Percentiles rank a stretch among this genome's conserved stretches.
Conservation (phyloP, 495 filamentous ascomycete species). For the Podospora bellae-mahoneyi region DNA sequence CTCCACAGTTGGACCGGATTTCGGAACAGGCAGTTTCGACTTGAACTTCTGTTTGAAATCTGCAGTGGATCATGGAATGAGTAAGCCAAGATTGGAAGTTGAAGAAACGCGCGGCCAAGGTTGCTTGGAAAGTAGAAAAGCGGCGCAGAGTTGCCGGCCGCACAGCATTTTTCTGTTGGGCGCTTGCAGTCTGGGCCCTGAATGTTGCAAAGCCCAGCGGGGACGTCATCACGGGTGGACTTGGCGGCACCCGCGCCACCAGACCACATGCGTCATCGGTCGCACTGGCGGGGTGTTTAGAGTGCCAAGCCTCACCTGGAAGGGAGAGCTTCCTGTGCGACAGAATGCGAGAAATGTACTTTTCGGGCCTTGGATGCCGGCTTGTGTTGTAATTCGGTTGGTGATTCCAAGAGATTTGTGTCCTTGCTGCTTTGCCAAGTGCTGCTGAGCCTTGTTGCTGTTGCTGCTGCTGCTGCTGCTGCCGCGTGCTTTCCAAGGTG, state of each 20-base stretch:
- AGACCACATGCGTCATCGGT: conserved; percentile 4
- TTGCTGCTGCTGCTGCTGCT: too few species aligned
- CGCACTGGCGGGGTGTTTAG: neutral
- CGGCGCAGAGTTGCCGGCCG: neutral
- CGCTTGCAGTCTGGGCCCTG: neutral
- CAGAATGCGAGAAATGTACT: neutral
- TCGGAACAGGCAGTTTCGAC: neutral
- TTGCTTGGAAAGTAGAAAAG: neutral
- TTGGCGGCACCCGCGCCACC: conserved; percentile 1
- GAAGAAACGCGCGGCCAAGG: neutral
- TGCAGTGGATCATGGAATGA: neutral
- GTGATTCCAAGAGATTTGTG: neutral
- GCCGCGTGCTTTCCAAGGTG: too few species aligned
- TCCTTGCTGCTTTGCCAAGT: neutral
- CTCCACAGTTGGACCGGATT: neutral
- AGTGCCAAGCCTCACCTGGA: neutral
- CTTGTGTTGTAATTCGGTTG: neutral
- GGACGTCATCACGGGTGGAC: neutral
- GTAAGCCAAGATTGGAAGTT: neutral
- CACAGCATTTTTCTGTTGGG: neutral
- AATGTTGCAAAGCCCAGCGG: neutral
- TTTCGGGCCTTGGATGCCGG: neutral
- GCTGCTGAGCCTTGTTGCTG: neutral
- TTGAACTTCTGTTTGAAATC: neutral
- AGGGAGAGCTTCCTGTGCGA: neutral